phyloP scores from a whole-genome alignment of 768 basidiomycete species.

The Suillus bovinus region DNA sequence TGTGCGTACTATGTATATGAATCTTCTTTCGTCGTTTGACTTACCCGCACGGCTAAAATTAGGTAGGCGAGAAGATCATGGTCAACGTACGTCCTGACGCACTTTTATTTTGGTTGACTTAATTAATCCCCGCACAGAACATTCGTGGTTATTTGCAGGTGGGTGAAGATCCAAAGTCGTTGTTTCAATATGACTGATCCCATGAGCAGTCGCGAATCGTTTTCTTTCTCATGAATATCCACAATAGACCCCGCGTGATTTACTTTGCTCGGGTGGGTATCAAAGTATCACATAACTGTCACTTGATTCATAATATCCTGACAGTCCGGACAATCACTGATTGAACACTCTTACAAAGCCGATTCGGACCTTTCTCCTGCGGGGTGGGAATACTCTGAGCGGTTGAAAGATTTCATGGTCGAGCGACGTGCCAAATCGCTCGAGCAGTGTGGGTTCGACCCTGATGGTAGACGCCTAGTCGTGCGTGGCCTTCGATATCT shows the following conservation, averaged over 20 bases:
- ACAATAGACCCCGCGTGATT: constrained; percentile 89
- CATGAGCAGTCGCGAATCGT: constrained; percentile 80
- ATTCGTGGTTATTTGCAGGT: constrained; percentile 90
- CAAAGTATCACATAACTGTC: constrained; percentile 5
- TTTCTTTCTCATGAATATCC: constrained; percentile 99
- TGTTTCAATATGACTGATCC: constrained; percentile 5
- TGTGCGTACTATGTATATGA: constrained; percentile 36
- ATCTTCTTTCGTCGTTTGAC: constrained; percentile 4
- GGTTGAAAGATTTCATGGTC: constrained; percentile 86
- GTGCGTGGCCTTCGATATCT: constrained; percentile 40
- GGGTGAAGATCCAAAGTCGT: constrained; percentile 12
- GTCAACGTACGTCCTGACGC: constrained; percentile 57
- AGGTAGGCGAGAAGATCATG: constrained; percentile 96
- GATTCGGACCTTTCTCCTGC: constrained; percentile 95
- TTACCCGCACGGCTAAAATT: constrained; percentile 11
- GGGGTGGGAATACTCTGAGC: constrained; percentile 94
- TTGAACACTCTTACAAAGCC: constrained; percentile 98
- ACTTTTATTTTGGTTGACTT: background rate
- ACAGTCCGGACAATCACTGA: constrained; percentile 96
- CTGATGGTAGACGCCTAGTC: constrained; percentile 61
- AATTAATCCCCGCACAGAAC: constrained; percentile 43
- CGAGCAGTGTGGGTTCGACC: constrained; percentile 67
- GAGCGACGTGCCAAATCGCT: constrained; percentile 77
- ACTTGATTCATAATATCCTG: background rate
- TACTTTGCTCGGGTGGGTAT: constrained; percentile 89